Evolutionary conservation across 345 rosid genomes (phyloP).

Genomic region (Trapa bicornis): DNA sequence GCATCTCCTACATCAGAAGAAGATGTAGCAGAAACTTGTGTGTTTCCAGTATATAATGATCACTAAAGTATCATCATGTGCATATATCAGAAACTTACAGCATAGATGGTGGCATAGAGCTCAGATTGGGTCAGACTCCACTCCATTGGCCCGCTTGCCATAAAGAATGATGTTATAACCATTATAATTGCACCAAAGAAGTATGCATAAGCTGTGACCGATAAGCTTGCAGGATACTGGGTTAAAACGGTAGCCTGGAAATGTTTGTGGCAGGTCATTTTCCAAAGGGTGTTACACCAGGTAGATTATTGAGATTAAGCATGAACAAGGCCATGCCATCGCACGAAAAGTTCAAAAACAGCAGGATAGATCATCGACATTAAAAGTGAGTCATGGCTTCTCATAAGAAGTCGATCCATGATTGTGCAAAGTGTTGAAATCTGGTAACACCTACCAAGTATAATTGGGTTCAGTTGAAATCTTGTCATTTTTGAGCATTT

Average conservation of each 20-base stretch:
- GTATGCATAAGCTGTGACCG: conserved; percentile 75
- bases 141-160: conserved; percentile 53
- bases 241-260: conserved; percentile 72
- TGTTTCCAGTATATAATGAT: neutral
- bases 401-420: too few species aligned
- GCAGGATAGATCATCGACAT: neutral
- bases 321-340: neutral
- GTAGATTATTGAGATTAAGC: neutral
- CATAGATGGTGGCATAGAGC: conserved; percentile 69
- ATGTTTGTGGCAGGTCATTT: conserved; percentile 4
- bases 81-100: conserved; percentile 39
- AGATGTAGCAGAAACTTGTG: neutral
- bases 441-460: too few species aligned
- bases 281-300: conserved; percentile 1
- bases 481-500: too few species aligned
- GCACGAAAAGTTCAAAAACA: neutral
- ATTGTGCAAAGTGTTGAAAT: too few species aligned
- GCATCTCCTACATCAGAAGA: neutral
- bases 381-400: too few species aligned
- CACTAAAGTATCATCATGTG: neutral
- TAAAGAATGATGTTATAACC: conserved; percentile 55
- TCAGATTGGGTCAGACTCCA: conserved; percentile 81
- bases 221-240: conserved; percentile 76
- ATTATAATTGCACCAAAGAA: conserved; percentile 64
- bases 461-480: too few species aligned